Base-by-base conservation (phyloP, 208 protist species). In the Leishmania mexicana region DNA sequence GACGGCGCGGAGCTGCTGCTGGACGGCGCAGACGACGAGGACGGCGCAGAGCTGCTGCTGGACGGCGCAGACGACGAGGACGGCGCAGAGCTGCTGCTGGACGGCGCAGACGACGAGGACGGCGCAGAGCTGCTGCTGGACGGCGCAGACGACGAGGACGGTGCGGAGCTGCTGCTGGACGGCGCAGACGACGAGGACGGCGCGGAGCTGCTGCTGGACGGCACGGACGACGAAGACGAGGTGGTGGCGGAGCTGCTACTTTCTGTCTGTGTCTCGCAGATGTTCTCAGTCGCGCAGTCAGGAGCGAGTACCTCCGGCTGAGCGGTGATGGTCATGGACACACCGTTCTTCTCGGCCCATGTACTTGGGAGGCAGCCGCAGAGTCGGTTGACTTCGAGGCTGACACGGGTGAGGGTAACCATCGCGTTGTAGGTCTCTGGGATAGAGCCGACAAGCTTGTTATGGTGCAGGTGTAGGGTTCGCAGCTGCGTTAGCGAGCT, bases 191-290 rank as follows among this genome's bases (percentile, higher is more conserved):
- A 60, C 54, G 54, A 60, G 21, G 54, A 60, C 54, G 21, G 54
- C 21, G 54, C 54, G 0, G 54, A 60, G 54, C 54, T 70, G 65
- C 65, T 70, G 65, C 65, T 70, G 65, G 65, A 70, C 65, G 65
- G 38, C 10, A 38, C 65, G 47, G 65, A 70, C 38, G 65, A 70
- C 62, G 65, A 70, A 4, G 65, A 70, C 65, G 35, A 49, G 2
- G 65, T 49, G 19, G 67, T 38, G 2, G 67, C 67, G 5, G 67
- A 72, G 67, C 67, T 72, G 67, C 67, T 71, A 15, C 21, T 28
- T 17, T 28, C 21, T 28, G 54, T 24, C 6, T 35, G 10, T 7
- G 38, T 2, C 0, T 47, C 3, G 40, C 67, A 72, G 17, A 21
- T 7, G 67, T 72, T 72, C 0, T 40, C 28, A 1, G 68, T 74